Base-by-base conservation (phyloP, 495 filamentous ascomycete species). In the Penicillium parvum region DNA sequence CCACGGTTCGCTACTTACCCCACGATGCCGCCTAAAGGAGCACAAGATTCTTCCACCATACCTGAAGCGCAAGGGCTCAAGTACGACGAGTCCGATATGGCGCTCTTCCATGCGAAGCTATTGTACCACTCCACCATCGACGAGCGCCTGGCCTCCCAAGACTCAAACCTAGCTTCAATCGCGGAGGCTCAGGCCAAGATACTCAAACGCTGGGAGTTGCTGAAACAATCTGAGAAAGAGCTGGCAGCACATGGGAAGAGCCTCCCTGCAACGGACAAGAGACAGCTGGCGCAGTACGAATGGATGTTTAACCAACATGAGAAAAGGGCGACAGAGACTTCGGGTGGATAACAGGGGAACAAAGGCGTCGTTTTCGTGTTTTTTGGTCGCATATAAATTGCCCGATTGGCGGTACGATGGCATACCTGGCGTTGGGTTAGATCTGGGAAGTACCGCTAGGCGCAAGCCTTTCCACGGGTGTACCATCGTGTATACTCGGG, bases 61-160 rank as follows among this genome's bases (percentile, higher is more conserved):
- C 67, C 65, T 21, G 67, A 71, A 47, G 58, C 56, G 19, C 55
- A 60, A 35, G 67, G 65, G n/a, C 48, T 71, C 25, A 60, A 50
- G 40, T 71, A 71, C 49, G 64, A 68, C 43, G 64, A 71, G 53
- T 67, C 60, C 37, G 65, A 71, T 34, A 71, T 71, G 67, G 60
- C 61, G 1, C 58, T 67, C 27, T 71, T 71, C 41, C 59, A 60
- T 25, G 65, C 67, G 18, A 64, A 67, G 40, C 44, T 71, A 17
- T 59, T 60, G 7, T 71, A 67, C 21, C 58, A 69, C 34, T 54
- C 65, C 17, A 71, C 67, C 4, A 61, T 66, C 21, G 64, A 71
- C n/a, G 57, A 55, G 11, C 64, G 67, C 12, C 52, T 62, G 47
- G 60, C 58, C 4, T 58, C 62, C 1, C 42, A 63, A 29, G 62